phyloP scores from a whole-genome alignment of 2,329 filamentous ascomycete genomes.

The Xylariaceae sp. region DNA sequence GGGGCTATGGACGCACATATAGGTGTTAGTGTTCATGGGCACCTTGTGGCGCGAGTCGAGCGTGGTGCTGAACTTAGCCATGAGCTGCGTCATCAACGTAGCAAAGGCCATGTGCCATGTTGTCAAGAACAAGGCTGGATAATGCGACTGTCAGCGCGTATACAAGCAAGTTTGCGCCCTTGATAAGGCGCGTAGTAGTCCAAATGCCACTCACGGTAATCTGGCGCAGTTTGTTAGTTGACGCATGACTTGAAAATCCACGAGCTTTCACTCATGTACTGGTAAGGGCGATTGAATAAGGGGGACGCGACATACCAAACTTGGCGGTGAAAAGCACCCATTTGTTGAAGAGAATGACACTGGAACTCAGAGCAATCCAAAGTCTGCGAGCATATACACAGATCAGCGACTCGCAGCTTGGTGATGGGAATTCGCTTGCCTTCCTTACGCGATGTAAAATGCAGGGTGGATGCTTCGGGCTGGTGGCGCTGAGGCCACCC shows the following conservation, averaged over 20 bases:
- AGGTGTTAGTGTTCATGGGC: constrained; percentile 56
- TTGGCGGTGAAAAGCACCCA: constrained; percentile 72
- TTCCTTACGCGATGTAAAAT: constrained; percentile 26
- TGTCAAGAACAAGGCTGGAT: constrained; percentile 51
- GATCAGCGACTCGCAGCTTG: constrained; percentile 6
- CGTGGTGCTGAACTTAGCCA: constrained; percentile 57
- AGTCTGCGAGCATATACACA: constrained; percentile 36
- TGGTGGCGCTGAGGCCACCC: constrained; percentile 15
- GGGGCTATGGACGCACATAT: constrained; percentile 36
- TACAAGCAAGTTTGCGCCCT: not conserved
- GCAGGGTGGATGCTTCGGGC: constrained; percentile 22
- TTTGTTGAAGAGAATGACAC: constrained; percentile 91
- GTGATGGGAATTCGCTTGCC: not conserved
- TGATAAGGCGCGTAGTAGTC: not conserved
- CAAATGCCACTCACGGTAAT: constrained; percentile 22
- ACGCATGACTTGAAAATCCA: not conserved
- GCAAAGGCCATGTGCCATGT: constrained; percentile 66
- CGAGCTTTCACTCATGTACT: not conserved
- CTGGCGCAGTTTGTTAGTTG: constrained; percentile 12
- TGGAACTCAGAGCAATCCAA: constrained; percentile 83
- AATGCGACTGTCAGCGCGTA: constrained; percentile 6
- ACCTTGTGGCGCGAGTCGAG: constrained; percentile 59
- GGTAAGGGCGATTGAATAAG: constrained; percentile 1
- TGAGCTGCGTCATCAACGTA: constrained; percentile 59
- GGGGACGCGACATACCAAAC: constrained; percentile 56